These are phyloP conservation scores for Ophiostoma sp. DNA, from an alignment of 2,329 filamentous ascomycete genomes.

Conservation along the genomic window DNA sequence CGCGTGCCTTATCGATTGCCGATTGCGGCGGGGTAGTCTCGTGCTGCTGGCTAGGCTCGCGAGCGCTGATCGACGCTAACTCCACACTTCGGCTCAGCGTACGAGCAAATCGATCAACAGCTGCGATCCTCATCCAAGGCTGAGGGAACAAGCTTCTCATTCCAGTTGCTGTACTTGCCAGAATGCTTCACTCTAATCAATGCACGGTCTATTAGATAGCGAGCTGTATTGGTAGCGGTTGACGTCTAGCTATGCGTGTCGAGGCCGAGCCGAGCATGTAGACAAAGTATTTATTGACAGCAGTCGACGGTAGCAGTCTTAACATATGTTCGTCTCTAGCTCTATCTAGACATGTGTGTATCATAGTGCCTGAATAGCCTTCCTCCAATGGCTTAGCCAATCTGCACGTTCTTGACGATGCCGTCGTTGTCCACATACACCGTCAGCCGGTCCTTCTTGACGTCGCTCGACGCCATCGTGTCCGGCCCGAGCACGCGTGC, in stretches of 20 bases:
- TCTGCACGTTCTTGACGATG: conserved; percentile 53
- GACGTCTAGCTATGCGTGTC: too few species aligned
- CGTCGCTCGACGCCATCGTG: conserved; percentile 54
- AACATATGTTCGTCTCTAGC: too few species aligned
- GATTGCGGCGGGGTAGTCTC: conserved; percentile 18
- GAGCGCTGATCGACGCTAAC: not conserved
- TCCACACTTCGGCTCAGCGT: not conserved
- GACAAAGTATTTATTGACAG: too few species aligned
- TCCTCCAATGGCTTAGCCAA: conserved; percentile 39
- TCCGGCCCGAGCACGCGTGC: conserved; percentile 54
- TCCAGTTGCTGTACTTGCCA: too few species aligned
- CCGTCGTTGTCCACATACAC: conserved; percentile 56
- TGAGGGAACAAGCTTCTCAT: too few species aligned
- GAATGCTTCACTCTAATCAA: not conserved
- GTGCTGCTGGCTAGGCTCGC: not conserved
- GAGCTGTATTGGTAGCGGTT: too few species aligned
- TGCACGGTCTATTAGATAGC: too few species aligned
- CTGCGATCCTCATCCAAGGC: too few species aligned
- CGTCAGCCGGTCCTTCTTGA: conserved; percentile 50
- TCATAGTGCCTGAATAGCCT: too few species aligned
- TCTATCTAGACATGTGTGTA: too few species aligned
- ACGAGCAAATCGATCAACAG: not conserved
- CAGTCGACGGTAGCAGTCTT: too few species aligned
- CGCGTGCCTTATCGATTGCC: conserved; percentile 20
- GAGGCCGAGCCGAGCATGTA: too few species aligned